phyloP scores from a whole-genome alignment of 768 basidiomycete species.

The Candolleomyces eurysporus region DNA sequence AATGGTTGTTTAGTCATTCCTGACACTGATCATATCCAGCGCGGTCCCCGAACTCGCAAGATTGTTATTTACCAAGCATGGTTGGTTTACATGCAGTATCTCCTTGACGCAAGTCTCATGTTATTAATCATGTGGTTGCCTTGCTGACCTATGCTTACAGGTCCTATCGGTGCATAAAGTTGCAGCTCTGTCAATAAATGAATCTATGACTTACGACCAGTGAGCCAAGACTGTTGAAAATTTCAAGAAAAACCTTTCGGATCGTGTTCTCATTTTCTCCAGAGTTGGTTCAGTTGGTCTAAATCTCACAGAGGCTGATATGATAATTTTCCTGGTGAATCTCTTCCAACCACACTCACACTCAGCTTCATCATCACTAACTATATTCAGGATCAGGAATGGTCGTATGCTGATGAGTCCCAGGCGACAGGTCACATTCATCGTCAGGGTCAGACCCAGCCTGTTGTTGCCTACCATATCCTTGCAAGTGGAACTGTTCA shows the following conservation, averaged over 20 bases:
- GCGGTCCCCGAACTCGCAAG: neutral
- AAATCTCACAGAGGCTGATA: neutral
- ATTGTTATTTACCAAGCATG: constrained; percentile 3
- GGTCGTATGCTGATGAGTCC: constrained; percentile 24
- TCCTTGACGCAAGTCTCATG: neutral
- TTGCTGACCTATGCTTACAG: neutral
- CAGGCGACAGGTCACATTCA: constrained; percentile 24
- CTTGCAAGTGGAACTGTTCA: constrained; percentile 23
- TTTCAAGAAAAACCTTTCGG: neutral
- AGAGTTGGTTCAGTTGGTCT: constrained; percentile 3
- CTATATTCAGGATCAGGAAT: constrained; percentile 24
- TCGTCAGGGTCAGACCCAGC: constrained; percentile 23
- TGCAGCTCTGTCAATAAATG: neutral
- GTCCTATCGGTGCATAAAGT: neutral
- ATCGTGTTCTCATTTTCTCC: constrained; percentile 1
- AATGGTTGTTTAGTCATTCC: neutral
- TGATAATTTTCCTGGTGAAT: constrained; percentile 6
- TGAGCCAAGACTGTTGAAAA: neutral
- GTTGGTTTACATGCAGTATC: neutral
- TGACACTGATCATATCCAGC: neutral
- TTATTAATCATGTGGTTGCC: neutral
- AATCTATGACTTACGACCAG: neutral
- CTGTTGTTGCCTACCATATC: constrained; percentile 19
- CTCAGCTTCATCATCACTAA: neutral
- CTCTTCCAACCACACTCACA: too few relatives aligned